phyloP scores from a whole-genome alignment of 306 rosid genomes.

The Medicago ruthenica region DNA sequence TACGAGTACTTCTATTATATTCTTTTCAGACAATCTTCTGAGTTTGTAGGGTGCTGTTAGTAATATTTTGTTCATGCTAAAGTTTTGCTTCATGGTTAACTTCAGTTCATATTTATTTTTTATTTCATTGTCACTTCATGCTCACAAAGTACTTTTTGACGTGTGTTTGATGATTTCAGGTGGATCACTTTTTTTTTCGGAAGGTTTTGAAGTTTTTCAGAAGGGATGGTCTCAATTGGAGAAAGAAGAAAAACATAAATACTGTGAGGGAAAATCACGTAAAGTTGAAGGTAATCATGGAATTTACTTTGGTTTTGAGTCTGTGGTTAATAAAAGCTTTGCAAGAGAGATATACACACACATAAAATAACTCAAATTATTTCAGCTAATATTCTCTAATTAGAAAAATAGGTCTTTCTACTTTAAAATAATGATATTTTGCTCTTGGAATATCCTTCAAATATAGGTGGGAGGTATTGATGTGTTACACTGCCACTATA shows the following conservation, averaged over 20 bases:
- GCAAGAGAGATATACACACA: background rate
- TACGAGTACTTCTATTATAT: constrained; percentile 32
- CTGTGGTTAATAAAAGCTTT: constrained; percentile 24
- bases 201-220: constrained; percentile 88
- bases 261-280: constrained; percentile 94
- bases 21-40: background rate
- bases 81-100: constrained; percentile 19
- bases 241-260: constrained; percentile 90
- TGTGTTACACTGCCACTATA: constrained; percentile 87
- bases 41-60: constrained; percentile 18
- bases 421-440: constrained; percentile 25
- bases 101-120: constrained; percentile 9
- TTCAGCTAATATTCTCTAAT: constrained; percentile 26
- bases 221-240: constrained; percentile 93
- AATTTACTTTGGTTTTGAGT: constrained; percentile 33
- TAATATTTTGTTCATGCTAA: constrained; percentile 19
- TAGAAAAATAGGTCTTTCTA: constrained; percentile 24
- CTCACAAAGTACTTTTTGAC: constrained; percentile 40
- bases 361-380: background rate
- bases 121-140: constrained; percentile 37
- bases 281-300: constrained; percentile 74
- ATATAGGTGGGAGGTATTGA: constrained; percentile 90
- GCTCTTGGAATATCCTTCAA: constrained; percentile 44
- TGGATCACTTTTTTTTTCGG: constrained; percentile 89
- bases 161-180: constrained; percentile 58